Evolutionary conservation across 78 protist species (phyloP), one percentile per base, ranked within the genome.

Genomic region (Fonticula alba): DNA sequence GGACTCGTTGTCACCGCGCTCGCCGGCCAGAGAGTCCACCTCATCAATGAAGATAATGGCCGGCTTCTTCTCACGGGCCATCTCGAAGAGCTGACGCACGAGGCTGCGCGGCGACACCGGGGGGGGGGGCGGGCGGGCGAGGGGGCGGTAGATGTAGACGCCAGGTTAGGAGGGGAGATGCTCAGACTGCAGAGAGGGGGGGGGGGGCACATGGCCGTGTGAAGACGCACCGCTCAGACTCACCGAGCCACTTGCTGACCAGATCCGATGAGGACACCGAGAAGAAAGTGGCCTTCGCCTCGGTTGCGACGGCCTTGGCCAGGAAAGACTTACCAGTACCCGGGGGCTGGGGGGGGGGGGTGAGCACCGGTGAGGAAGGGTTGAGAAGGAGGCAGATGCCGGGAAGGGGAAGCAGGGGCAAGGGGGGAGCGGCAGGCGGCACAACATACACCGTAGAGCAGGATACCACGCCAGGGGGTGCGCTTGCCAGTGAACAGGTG

Each of bases 221-320:
- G 13, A 13, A 0, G 22, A 50, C 35, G 60, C 15, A 55, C 74
- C 74, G 81, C 53, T 94, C 98, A 54, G 79, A 57, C 72, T 94
- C 93, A 36, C 98, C 98, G 31, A 80, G 79, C 96, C 96, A 95
- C 67, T 92, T 92, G 26, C 86, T 78, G n/a, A 85, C 82, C 27
- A 95, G 66, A 50, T 83, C 93, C 0, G 98, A 80, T 17, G 97
- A 80, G 27, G 95, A 81, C 27, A 93, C 78, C 10, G 89, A 75
- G 77, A 84, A 80, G 79, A 94, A 91, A 1, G 98, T 93, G 24
- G 93, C 54, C 40, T 85, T 82, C 24, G 85, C 85, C 52, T 94
- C 98, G 15, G 97, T 85, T 10, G 99, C 99, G 0, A 92, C 95
- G 1, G 99, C 99, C 79, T 87, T 88, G 31, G 99, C 99, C 31